A percentile compares a stretch with the other conserved stretches of the same genome.
Evolutionary conservation across 192 early-diverging fungal species (phyloP).

Genomic region (Phlyctochytrium arcticum): DNA sequence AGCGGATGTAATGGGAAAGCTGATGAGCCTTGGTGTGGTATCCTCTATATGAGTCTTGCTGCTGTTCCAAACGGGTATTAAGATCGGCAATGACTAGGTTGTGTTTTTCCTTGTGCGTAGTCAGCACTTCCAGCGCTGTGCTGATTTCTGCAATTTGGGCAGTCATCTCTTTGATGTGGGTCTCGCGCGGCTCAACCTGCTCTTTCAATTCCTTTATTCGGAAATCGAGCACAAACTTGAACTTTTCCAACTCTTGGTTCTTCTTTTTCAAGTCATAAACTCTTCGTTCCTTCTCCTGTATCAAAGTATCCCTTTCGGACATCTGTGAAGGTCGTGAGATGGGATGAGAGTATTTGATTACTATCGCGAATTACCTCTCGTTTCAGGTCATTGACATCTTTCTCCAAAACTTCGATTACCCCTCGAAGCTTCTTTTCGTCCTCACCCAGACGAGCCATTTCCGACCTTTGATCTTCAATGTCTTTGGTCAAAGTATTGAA

Average conservation of each 20-base stretch:
- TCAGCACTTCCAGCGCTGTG: constrained; percentile 33
- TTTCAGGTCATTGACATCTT: constrained; percentile 46
- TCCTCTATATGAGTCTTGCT: constrained; percentile 21
- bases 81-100: constrained; percentile 29
- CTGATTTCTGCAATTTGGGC: constrained; percentile 47
- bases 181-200: constrained; percentile 56
- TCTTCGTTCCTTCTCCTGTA: constrained; percentile 54
- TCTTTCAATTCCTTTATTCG: constrained; percentile 56
- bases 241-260: constrained; percentile 63
- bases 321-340: constrained; percentile 36
- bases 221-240: constrained; percentile 57
- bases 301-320: constrained; percentile 47
- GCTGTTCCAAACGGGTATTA: constrained; percentile 9
- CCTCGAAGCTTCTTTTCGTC: constrained; percentile 45
- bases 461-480: constrained; percentile 51
- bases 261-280: constrained; percentile 59
- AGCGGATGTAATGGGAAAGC: constrained; percentile 21
- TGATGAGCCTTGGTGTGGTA: constrained; percentile 34
- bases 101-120: constrained; percentile 25
- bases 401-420: constrained; percentile 47
- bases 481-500: constrained; percentile 58
- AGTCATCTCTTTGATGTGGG: constrained; percentile 48
- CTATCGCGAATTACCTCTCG: constrained; percentile 37
- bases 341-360: background rate
- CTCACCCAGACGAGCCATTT: constrained; percentile 41